Evolutionary conservation across 768 basidiomycete species (phyloP).

Genomic region (Auriscalpium vulgare): DNA sequence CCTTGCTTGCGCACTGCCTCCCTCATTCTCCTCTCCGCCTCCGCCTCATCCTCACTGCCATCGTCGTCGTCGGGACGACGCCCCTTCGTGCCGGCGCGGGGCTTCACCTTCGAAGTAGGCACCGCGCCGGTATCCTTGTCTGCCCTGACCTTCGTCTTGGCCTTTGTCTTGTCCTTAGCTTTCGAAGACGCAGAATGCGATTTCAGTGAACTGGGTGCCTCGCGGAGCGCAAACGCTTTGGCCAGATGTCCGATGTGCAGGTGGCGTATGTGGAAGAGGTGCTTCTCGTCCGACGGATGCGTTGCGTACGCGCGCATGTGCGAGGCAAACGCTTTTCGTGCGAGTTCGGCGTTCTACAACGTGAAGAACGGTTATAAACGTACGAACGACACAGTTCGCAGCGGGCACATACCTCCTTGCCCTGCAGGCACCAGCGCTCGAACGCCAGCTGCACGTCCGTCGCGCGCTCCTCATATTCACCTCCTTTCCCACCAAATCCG

Average conservation of each 20-base stretch:
- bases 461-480: slow-evolving; percentile 80
- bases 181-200: slow-evolving; percentile 9
- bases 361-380: neutral
- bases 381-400: neutral
- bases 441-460: slow-evolving; percentile 94
- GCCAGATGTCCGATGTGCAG: slow-evolving; percentile 93
- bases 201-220: slow-evolving; percentile 53
- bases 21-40: slow-evolving; percentile 80
- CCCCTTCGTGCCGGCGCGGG: slow-evolving; percentile 5
- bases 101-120: slow-evolving; percentile 5
- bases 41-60: slow-evolving; percentile 19
- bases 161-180: slow-evolving; percentile 2
- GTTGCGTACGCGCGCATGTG: slow-evolving; percentile 97
- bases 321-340: slow-evolving; percentile 82
- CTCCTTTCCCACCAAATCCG: slow-evolving; percentile 81
- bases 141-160: slow-evolving; percentile 3
- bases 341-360: slow-evolving; percentile 62
- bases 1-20: slow-evolving; percentile 79
- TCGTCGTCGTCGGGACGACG: slow-evolving; percentile 21
- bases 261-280: slow-evolving; percentile 92
- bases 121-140: neutral
- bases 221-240: slow-evolving; percentile 85
- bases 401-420: slow-evolving; percentile 46
- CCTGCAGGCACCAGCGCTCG: slow-evolving; percentile 83
- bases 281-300: slow-evolving; percentile 90